Evolutionary conservation across 257 asterid genomes (phyloP).

Genomic region (Gentiana dahurica): DNA sequence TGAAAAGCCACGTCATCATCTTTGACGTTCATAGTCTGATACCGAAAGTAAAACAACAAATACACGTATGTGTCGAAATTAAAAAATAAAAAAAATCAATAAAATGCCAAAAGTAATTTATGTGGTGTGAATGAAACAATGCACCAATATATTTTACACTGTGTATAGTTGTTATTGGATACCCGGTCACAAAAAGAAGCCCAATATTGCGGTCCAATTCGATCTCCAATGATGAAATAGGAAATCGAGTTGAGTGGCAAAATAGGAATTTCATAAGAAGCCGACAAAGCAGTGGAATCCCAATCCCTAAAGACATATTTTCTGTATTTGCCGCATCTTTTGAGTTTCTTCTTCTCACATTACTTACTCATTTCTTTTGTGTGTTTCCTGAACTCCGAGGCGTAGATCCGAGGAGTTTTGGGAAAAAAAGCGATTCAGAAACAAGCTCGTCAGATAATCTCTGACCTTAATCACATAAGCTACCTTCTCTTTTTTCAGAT

Average conservation of each 20-base stretch:
- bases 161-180: too few relatives aligned
- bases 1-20: too few relatives aligned
- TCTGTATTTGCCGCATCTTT: not conserved
- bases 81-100: too few relatives aligned
- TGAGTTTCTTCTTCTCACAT: not conserved
- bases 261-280: slow-evolving; percentile 8
- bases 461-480: not conserved
- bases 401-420: slow-evolving; percentile 45
- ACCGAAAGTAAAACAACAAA: too few relatives aligned
- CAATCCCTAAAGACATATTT: slow-evolving; percentile 4
- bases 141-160: too few relatives aligned
- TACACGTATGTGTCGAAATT: too few relatives aligned
- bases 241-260: slow-evolving; percentile 6
- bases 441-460: slow-evolving; percentile 2
- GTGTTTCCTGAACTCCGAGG: slow-evolving; percentile 34
- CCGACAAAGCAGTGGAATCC: slow-evolving; percentile 13
- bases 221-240: not conserved
- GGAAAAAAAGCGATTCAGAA: slow-evolving; percentile 14
- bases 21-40: too few relatives aligned
- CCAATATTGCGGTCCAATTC: too few relatives aligned
- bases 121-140: too few relatives aligned
- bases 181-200: too few relatives aligned
- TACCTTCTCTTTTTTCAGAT: slow-evolving; percentile 7
- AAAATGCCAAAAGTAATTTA: too few relatives aligned
- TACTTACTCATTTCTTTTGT: not conserved